Conservation (phyloP, 2,329 filamentous ascomycete genomes). For the Plectosphaerella sp. region DNA sequence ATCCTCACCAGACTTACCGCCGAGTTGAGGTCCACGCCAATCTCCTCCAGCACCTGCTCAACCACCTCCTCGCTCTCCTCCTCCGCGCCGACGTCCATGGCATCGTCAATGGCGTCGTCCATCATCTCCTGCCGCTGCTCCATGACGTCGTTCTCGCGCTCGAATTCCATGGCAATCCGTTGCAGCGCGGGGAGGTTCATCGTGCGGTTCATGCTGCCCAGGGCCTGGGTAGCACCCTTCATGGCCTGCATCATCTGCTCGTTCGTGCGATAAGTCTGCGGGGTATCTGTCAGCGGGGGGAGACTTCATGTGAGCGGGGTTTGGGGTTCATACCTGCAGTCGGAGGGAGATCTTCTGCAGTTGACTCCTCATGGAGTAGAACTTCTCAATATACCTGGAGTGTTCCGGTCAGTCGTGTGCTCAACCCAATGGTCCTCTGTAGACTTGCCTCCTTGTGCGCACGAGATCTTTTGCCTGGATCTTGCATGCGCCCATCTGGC, state of each 20-base stretch:
- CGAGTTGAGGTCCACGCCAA: constrained; percentile 88
- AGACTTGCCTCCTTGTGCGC: constrained; percentile 68
- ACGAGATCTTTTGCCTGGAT: constrained; percentile 98
- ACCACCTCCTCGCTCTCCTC: constrained; percentile 97
- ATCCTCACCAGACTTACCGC: constrained; percentile 55
- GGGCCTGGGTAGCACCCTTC: constrained; percentile 90
- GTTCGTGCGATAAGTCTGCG: constrained; percentile 90
- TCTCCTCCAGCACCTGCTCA: constrained; percentile 93
- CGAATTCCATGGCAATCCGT: constrained; percentile 97
- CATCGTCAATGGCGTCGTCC: constrained; percentile 97
- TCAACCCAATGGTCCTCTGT: too few species aligned
- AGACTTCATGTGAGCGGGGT: background rate
- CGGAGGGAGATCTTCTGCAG: constrained; percentile 91
- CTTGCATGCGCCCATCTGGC: constrained; percentile 96
- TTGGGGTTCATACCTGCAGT: constrained; percentile 65
- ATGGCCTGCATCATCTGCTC: constrained; percentile 99
- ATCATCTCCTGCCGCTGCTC: constrained; percentile 99
- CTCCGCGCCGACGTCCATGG: constrained; percentile 83
- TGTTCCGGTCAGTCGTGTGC: background rate
- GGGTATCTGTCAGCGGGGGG: constrained; percentile 7
- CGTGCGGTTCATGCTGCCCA: constrained; percentile 94
- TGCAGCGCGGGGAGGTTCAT: constrained; percentile 97
- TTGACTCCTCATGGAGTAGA: constrained; percentile 97
- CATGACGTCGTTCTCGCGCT: constrained; percentile 99
- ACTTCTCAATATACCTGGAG: constrained; percentile 87